Conservation (phyloP, 495 filamentous ascomycete species). For the Aspergillus sclerotiicarbonarius region DNA sequence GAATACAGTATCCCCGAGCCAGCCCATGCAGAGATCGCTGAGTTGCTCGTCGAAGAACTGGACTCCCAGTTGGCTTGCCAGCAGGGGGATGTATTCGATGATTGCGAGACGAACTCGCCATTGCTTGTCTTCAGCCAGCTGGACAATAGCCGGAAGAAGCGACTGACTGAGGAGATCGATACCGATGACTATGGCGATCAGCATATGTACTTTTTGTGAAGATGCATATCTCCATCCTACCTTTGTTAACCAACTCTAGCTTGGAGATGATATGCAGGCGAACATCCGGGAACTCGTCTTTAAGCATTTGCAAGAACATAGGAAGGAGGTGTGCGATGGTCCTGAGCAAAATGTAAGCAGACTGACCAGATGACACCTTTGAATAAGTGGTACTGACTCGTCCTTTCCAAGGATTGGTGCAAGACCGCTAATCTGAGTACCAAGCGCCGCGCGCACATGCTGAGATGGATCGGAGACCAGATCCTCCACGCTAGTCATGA, state of each 20-base stretch:
- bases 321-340: constrained; percentile 95
- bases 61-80: constrained; percentile 93
- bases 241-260: constrained; percentile 95
- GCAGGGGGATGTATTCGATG: constrained; percentile 97
- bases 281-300: constrained; percentile 98
- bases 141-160: constrained; percentile 95
- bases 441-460: constrained; percentile 92
- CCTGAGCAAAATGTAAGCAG: constrained; percentile 41
- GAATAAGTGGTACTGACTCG: constrained; percentile 62
- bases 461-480: constrained; percentile 94
- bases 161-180: constrained; percentile 96
- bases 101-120: constrained; percentile 98
- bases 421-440: constrained; percentile 94
- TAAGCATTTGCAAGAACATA: constrained; percentile 99
- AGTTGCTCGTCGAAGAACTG: constrained; percentile 99
- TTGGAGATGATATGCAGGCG: constrained; percentile 98
- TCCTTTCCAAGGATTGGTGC: constrained; percentile 97
- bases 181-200: constrained; percentile 70
- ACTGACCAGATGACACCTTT: background rate
- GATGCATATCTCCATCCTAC: constrained; percentile 40
- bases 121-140: constrained; percentile 98
- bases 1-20: constrained; percentile 99
- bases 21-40: constrained; percentile 93
- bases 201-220: background rate
- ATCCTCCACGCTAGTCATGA: constrained; percentile 95